Evolutionary conservation across 257 asterid species (phyloP), one percentile per base, ranked within the genome.

Genomic region (Plantago major): DNA sequence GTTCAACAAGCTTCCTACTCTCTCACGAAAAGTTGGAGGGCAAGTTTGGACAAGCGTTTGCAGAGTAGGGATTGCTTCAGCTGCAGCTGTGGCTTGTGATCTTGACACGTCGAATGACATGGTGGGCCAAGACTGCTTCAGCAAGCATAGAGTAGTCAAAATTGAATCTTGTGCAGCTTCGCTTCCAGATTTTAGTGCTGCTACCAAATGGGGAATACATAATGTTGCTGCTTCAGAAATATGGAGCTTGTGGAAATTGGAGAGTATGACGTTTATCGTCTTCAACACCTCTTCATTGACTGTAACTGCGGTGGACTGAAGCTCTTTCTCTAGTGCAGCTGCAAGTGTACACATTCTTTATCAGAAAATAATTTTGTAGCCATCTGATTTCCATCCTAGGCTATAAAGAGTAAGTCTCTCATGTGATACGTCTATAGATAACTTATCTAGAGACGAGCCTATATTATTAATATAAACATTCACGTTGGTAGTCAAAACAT

Each of bases 261-360:
- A 62, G 42, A 89, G 81, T 26, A 89, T 79, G 52, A 84, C 89
- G 22, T 81, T 79, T 66, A 89, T 76, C 15, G 97, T 84, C 76
- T 63, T 80, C 72, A 89, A 70, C 65, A 86, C 81, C 76, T 86
- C 91, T 77, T 84, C 97, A 62, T 79, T 86, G 55, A 70, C 79
- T 40, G 84, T 72, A 59, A 87, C 76, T 30, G 77, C 67, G 59
- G 89, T 67, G 56, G 87, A 75, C 85, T 78, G 71, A 52, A 81
- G 48, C 63, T 84, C 92, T 75, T 80, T 89, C 82, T 89, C 97
- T 70, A 89, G 70, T 55, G 91, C 86, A 71, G 83, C 97, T 89
- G 91, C 86, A 75, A 22, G 72, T 74, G 60, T 67, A 71, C 61
- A 67, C 16, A 6, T 26, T 37, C 10, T 67, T 64, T 55, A 72